Base-by-base conservation (phyloP, 805 yeast species). In the Lipomyces orientalis region DNA sequence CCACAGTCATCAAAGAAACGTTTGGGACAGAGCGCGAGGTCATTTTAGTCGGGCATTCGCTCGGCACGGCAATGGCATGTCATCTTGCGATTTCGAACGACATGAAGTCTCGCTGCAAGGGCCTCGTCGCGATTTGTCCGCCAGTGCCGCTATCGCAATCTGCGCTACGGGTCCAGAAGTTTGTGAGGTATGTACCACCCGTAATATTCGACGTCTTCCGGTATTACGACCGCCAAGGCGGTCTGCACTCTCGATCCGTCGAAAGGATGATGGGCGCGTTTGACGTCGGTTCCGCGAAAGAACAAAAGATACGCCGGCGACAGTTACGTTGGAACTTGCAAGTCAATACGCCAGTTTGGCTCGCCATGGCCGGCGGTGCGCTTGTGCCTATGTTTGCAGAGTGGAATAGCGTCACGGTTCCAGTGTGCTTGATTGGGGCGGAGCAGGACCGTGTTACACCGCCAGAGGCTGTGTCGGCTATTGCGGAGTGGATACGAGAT, bases 261-360 rank as follows among this genome's bases (percentile, higher is more conserved):
- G 72, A 75, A 29, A 79, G 90, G 22, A 88, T 87, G 79, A 79
- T 88, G 1, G 79, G 78, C 25, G 71, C 76, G 12, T 58, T 67
- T 2, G 71, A 72, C 8, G 64, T 73, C 19, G 64, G 22, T 54
- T 43, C 46, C 8, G 60, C 46, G 7, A 71, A 77, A 54, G 77
- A 80, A 39, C 73, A 80, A 19, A 81, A 78, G 72, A 82, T 82
- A 59, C 83, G 86, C 61, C 74, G 83, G 56, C 79, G 87, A 22
- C 96, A 90, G 76, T 81, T 90, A 52, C 78, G 91, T 59, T 88
- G 91, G 89, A 90, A 90, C 75, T 73, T 89, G 68, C 91, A 88
- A 76, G 84, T 88, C 16, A 81, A 84, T 60, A 83, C 92, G 0
- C 68, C 71, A 8, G 79, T 86, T 1, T 83, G 90, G 75, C 77